phyloP scores from a whole-genome alignment of 176 grass and related monocot genomes.

The Urochloa ruziziensis region DNA sequence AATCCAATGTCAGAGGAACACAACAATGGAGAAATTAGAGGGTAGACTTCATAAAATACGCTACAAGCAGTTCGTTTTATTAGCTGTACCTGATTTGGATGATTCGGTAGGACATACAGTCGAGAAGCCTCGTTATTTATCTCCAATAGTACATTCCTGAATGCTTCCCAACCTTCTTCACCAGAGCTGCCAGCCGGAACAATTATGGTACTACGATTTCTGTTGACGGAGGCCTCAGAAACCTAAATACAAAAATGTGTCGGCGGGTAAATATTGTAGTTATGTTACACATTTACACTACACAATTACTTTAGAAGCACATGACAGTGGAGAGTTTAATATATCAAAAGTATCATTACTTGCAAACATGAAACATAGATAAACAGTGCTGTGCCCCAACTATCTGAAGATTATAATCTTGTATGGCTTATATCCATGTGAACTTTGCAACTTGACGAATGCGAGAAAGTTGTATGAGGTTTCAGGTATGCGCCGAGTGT shows the following conservation, averaged over 20 bases:
- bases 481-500: background rate
- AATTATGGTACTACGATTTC: slow-evolving; percentile 97
- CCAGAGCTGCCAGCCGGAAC: slow-evolving; percentile 92
- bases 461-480: background rate
- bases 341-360: background rate
- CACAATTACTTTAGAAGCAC: background rate
- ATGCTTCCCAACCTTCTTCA: slow-evolving; percentile 98
- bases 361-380: background rate
- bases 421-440: background rate
- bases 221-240: slow-evolving; percentile 92
- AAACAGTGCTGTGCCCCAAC: background rate
- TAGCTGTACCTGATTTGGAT: slow-evolving; percentile 53
- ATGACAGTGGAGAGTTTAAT: background rate
- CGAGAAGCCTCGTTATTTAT: slow-evolving; percentile 80
- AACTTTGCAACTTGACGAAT: background rate
- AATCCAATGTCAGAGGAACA: slow-evolving; percentile 6
- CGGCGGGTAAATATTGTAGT: background rate
- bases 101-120: slow-evolving; percentile 72
- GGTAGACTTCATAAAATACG: background rate
- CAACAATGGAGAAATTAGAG: background rate
- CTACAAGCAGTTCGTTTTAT: background rate
- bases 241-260: slow-evolving; percentile 48
- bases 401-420: background rate
- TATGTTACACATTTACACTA: slow-evolving; percentile 2
- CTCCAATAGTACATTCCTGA: slow-evolving; percentile 86